These are phyloP conservation scores for Euphorbia tirucalli DNA, from an alignment of 345 rosid species.

Conservation along the genomic window DNA sequence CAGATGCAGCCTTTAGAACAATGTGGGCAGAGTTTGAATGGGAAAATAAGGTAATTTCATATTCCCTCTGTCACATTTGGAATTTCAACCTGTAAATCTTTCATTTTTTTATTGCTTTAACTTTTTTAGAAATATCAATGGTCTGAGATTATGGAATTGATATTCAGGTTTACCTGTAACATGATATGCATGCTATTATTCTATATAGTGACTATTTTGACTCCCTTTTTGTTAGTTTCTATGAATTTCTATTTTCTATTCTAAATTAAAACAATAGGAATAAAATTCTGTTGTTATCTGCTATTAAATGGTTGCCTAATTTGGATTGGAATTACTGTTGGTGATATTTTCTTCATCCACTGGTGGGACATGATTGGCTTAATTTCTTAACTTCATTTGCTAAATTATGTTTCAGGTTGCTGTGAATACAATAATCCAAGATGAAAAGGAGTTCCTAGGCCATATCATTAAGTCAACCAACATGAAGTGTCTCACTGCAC, in stretches of 20 bases:
- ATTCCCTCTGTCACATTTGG: neutral
- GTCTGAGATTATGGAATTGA: neutral
- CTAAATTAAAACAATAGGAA: no score
- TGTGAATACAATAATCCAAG: slow-evolving; percentile 63
- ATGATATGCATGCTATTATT: neutral
- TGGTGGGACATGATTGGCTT: neutral
- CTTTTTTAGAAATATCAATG: neutral
- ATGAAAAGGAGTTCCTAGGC: slow-evolving; percentile 67
- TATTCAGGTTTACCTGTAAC: neutral
- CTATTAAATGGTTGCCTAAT: neutral
- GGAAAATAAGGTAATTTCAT: slow-evolving; percentile 84
- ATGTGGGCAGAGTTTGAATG: slow-evolving; percentile 99
- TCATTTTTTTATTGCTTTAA: neutral
- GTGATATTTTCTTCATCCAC: neutral
- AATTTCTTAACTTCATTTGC: neutral
- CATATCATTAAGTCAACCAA: slow-evolving; percentile 72
- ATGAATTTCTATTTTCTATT: no score
- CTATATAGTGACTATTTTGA: no score
- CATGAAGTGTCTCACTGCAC: slow-evolving; percentile 79
- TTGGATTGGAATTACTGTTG: neutral
- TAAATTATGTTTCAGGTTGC: slow-evolving; percentile 57
- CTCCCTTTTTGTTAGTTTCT: neutral
- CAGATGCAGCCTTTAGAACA: slow-evolving; percentile 85
- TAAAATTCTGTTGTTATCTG: neutral
- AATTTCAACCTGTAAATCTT: neutral